Base-by-base conservation (phyloP, 139 green algal genomes). In the Tetraselmis chui region DNA sequence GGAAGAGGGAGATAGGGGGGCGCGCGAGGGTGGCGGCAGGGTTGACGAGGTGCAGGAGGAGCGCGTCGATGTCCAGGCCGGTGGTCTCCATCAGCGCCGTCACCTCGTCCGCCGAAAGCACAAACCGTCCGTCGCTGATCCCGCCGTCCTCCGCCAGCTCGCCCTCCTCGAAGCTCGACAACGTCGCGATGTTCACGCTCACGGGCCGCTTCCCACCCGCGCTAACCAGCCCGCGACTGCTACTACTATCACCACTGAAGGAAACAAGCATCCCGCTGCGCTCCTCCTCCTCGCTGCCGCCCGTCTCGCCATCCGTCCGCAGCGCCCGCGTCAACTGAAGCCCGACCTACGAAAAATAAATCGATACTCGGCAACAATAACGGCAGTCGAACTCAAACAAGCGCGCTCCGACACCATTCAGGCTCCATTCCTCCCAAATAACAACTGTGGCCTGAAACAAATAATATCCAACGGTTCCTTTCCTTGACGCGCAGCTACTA, bases 1-100 rank as follows among this genome's bases (percentile, higher is more conserved):
- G 81, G 83, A 92, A 97, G 0, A 85, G 75, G 0, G 93, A 97
- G 25, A 96, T 93, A 24, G 90, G 90, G 0, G 93, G 88, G 5
- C 92, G 30, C 1, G 93, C 92, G 30, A 93, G 80, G 58, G 82
- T 76, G 0, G 92, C 87, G 1, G 92, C 93, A 2, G 91, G 88
- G 25, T 79, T 78, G 23, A 96, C 87, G 0, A 97, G 85, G 28
- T 80, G 74, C 28, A 87, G 83, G 28, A 97, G 79, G 58, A 96
- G 82, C 76, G 91, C 83, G 24, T 93, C 87, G 31, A 89, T 79
- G 0, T 27, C 85, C 2, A 88, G n/a, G 24, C 83, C 80, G 23
- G 82, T 77, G 59, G 78, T 76, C 30, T 78, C 23, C n/a, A 88
- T 23, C 29, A 94, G 80, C 75, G 84, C 29, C 79, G 79, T 23